phyloP scores from a whole-genome alignment of 805 yeast genomes.

The Kodamaea sagamina region DNA sequence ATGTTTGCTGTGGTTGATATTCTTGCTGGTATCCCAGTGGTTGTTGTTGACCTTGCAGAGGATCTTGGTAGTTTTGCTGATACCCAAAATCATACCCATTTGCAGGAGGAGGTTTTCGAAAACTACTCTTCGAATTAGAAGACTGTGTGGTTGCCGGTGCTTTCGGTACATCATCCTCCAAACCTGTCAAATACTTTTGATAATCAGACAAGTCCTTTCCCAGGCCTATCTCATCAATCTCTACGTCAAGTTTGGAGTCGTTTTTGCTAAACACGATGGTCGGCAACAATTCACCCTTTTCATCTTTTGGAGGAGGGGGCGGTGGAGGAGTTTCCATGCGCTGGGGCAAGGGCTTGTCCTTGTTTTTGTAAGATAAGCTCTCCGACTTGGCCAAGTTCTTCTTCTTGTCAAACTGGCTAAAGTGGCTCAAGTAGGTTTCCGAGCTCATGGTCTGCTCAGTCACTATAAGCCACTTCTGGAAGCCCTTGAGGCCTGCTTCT shows the following conservation, averaged over 20 bases:
- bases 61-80: not conserved
- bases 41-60: constrained; percentile 3
- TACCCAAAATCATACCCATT: not conserved
- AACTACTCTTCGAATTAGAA: not conserved
- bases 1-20: not conserved
- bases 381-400: constrained; percentile 13
- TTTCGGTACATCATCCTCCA: constrained; percentile 13
- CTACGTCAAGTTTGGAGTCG: constrained; percentile 21
- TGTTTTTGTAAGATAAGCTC: constrained; percentile 20
- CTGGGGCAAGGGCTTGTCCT: constrained; percentile 21
- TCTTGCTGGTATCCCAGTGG: not conserved
- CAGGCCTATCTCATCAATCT: constrained; percentile 10
- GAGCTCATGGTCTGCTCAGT: constrained; percentile 61
- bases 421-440: constrained; percentile 33
- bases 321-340: constrained; percentile 13
- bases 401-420: constrained; percentile 17
- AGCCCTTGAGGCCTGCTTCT: constrained; percentile 76
- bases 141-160: not conserved
- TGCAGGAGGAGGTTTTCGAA: constrained; percentile 8
- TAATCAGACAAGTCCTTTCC: constrained; percentile 23
- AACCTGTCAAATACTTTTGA: constrained; percentile 23
- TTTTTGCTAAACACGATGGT: constrained; percentile 23
- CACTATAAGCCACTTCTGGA: constrained; percentile 76
- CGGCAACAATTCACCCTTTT: constrained; percentile 26
- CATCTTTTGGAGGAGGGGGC: constrained; percentile 19